Percentiles rank a stretch among this genome's conserved stretches.
These are phyloP conservation scores for Aspergillus amoenus DNA, from an alignment of 2,329 filamentous ascomycete species.

Conservation along the genomic window DNA sequence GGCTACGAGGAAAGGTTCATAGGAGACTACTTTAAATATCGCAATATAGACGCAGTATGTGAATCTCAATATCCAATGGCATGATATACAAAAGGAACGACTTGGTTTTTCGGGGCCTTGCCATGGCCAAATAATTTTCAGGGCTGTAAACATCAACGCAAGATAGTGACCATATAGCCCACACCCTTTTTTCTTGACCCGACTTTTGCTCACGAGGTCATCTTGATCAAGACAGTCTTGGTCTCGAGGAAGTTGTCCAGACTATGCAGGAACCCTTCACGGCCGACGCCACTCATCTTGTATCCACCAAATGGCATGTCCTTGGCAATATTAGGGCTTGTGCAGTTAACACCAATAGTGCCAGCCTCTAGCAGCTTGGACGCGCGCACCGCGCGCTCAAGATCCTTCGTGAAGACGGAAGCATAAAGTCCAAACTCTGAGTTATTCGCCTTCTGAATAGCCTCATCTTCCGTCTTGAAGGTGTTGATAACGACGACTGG, in stretches of 20 bases:
- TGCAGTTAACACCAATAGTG: slow-evolving; percentile 34
- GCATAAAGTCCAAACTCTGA: slow-evolving; percentile 31
- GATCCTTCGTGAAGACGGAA: slow-evolving; percentile 31
- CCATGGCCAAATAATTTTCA: background rate
- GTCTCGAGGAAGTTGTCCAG: slow-evolving; percentile 38
- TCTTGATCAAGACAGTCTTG: slow-evolving; percentile 29
- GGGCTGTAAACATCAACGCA: background rate
- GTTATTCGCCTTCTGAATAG: slow-evolving; percentile 55
- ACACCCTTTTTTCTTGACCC: background rate
- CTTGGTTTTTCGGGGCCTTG: no score
- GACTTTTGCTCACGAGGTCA: background rate
- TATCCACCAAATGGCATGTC: background rate
- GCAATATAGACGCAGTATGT: background rate
- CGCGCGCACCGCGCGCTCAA: slow-evolving; percentile 28
- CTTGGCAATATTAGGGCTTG: slow-evolving; percentile 36
- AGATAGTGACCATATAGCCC: background rate
- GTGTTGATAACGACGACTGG: slow-evolving; percentile 43
- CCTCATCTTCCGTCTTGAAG: slow-evolving; percentile 54
- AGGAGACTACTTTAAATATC: background rate
- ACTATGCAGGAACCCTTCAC: slow-evolving; percentile 31
- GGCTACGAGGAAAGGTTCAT: slow-evolving; percentile 20
- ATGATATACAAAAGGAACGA: background rate
- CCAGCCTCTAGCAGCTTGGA: slow-evolving; percentile 28
- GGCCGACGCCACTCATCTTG: background rate
- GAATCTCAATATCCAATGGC: background rate